These are phyloP conservation scores for Allium sativum DNA, from an alignment of 106 monocot genomes.

Conservation along the genomic window DNA sequence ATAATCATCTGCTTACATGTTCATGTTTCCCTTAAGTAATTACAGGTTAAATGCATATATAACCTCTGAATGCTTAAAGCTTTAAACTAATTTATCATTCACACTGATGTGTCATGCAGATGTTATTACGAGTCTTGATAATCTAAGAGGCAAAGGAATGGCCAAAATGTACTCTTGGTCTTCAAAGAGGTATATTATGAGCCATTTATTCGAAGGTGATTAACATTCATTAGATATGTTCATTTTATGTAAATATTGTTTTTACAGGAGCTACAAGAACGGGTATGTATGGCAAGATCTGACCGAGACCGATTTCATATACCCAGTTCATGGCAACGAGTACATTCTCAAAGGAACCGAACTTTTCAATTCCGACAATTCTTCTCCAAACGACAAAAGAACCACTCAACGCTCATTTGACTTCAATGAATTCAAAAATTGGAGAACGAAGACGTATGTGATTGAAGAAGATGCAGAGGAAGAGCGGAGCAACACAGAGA, in stretches of 20 bases:
- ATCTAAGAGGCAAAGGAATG: conserved; percentile 70
- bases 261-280: conserved; percentile 73
- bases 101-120: conserved; percentile 17
- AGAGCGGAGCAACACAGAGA: conserved; percentile 18
- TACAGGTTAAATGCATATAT: background rate
- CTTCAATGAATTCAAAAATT: conserved; percentile 45
- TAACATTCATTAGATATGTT: too few relatives aligned
- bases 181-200: conserved; percentile 37
- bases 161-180: conserved; percentile 69
- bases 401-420: conserved; percentile 29
- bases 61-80: background rate
- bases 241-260: background rate
- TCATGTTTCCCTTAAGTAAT: too few relatives aligned
- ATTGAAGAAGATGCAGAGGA: conserved; percentile 1
- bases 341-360: conserved; percentile 94
- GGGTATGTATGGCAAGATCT: conserved; percentile 98
- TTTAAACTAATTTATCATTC: background rate
- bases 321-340: conserved; percentile 63
- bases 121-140: conserved; percentile 55
- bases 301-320: conserved; percentile 63
- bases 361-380: conserved; percentile 15
- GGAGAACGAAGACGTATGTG: conserved; percentile 23
- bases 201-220: too few relatives aligned
- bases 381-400: conserved; percentile 12
- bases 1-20: too few relatives aligned